phyloP scores from a whole-genome alignment of 345 rosid species.

The Gossypium turneri region DNA sequence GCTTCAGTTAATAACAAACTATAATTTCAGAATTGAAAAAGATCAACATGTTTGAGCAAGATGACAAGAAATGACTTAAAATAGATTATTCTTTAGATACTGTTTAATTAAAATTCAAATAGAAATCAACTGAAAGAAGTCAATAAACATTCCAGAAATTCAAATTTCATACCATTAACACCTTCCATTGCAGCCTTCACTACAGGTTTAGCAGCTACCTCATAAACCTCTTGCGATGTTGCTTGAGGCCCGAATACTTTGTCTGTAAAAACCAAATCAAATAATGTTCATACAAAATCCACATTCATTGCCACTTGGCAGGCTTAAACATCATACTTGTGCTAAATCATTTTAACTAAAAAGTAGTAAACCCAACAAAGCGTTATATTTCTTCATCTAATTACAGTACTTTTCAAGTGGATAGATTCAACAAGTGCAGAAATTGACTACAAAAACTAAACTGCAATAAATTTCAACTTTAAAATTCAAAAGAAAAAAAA shows the following conservation, averaged over 20 bases:
- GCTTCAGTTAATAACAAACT: not conserved
- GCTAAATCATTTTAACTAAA: not conserved
- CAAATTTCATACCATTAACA: slow-evolving; percentile 67
- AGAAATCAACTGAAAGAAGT: not conserved
- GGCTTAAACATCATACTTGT: not conserved
- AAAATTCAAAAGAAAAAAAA: not conserved
- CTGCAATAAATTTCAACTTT: not conserved
- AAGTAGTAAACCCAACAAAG: not conserved
- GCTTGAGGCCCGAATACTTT: slow-evolving; percentile 89
- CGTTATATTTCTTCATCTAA: not conserved
- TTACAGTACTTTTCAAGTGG: not conserved
- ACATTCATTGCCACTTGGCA: not conserved
- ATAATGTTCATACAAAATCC: not conserved
- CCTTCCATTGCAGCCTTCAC: slow-evolving; percentile 99
- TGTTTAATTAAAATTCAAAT: slow-evolving; percentile 3
- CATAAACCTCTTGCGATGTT: slow-evolving; percentile 74
- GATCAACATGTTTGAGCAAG: not conserved
- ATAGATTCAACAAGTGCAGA: not conserved
- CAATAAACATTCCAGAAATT: not conserved
- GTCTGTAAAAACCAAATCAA: slow-evolving; percentile 44
- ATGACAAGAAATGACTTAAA: not conserved
- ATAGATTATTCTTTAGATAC: not conserved
- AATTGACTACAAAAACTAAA: not conserved
- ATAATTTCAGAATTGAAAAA: slow-evolving; percentile 5
- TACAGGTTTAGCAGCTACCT: slow-evolving; percentile 92